phyloP scores from a whole-genome alignment of 345 rosid species.

The Aquilaria yunnanensis region DNA sequence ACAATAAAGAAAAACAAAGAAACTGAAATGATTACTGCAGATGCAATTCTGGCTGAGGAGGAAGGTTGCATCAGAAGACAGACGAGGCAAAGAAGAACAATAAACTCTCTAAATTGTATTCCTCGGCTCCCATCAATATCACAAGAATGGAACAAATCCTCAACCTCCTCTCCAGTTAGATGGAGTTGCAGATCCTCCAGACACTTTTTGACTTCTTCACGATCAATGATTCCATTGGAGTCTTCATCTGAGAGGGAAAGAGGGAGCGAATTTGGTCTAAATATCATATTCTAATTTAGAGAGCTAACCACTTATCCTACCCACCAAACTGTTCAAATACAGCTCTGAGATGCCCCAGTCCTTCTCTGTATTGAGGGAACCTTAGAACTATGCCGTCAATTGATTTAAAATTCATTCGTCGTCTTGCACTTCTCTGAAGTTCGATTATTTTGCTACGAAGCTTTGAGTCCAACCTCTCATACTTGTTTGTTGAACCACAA shows the following conservation, averaged over 20 bases:
- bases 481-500: conserved; percentile 45
- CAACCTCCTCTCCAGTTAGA: conserved; percentile 55
- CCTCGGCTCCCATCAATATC: conserved; percentile 75
- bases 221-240: conserved; percentile 59
- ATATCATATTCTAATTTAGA: neutral
- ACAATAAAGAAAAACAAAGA: conserved; percentile 1
- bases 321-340: conserved; percentile 64
- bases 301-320: conserved; percentile 13
- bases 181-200: conserved; percentile 47
- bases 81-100: conserved; percentile 71
- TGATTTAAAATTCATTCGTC: conserved; percentile 42
- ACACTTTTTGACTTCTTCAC: conserved; percentile 61
- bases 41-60: conserved; percentile 28
- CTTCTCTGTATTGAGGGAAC: conserved; percentile 63
- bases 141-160: conserved; percentile 68
- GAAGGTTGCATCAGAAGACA: conserved; percentile 60
- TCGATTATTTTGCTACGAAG: conserved; percentile 69
- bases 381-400: conserved; percentile 66
- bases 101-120: conserved; percentile 79
- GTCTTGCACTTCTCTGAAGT: conserved; percentile 37
- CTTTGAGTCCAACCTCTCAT: conserved; percentile 55
- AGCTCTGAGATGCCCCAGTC: conserved; percentile 53
- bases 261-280: conserved; percentile 4
- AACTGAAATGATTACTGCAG: conserved; percentile 4
- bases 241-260: conserved; percentile 44